These are phyloP conservation scores for Boehmeria nivea DNA, from an alignment of 306 rosid genomes.

Conservation along the genomic window DNA sequence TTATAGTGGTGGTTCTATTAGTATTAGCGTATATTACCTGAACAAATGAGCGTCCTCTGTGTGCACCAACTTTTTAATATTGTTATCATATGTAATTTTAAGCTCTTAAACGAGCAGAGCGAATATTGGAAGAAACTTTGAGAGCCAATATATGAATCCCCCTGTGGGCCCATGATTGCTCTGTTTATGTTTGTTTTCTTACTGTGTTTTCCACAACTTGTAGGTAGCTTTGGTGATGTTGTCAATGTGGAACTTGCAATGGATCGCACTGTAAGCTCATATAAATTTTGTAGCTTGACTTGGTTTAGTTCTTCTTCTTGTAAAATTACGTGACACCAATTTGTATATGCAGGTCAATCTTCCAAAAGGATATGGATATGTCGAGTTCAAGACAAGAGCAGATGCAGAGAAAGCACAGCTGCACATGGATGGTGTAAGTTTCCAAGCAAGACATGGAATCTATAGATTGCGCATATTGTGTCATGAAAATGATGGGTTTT, in stretches of 20 bases:
- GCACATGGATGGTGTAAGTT: constrained; percentile 91
- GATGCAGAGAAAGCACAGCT: constrained; percentile 87
- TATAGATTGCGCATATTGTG: constrained; percentile 9
- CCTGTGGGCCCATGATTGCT: background rate
- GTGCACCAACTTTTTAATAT: too few species aligned
- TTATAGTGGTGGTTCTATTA: too few species aligned
- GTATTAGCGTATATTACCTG: too few species aligned
- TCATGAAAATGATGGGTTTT: constrained; percentile 16
- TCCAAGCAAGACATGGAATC: constrained; percentile 13
- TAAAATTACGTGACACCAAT: background rate
- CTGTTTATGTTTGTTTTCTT: constrained; percentile 5
- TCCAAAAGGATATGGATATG: constrained; percentile 93
- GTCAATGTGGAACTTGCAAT: constrained; percentile 88
- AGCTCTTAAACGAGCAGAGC: background rate
- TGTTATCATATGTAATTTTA: too few species aligned
- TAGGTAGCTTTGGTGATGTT: constrained; percentile 90
- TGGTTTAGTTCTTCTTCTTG: constrained; percentile 2
- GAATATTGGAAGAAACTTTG: background rate
- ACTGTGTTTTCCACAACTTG: constrained; percentile 3
- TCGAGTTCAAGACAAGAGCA: constrained; percentile 82
- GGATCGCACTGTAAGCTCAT: constrained; percentile 75
- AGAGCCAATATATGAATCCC: background rate
- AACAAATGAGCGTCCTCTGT: too few species aligned
- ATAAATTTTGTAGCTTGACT: constrained; percentile 8
- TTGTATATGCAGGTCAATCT: constrained; percentile 65